Conservation (phyloP, 192 early-diverging fungal genomes). For the Thamnidium elegans region DNA sequence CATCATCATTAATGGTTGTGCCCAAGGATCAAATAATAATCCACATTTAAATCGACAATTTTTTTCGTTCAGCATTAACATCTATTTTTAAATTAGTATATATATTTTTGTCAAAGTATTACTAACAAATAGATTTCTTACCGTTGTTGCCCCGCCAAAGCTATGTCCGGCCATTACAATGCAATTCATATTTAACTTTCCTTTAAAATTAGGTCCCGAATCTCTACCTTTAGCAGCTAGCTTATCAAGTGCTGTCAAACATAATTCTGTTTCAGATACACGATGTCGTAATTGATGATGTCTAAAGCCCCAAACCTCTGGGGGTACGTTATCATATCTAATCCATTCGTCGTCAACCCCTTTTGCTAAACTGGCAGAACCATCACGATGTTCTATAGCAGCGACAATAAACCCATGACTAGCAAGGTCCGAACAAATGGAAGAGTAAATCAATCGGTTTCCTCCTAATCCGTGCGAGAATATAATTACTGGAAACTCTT, state of each 20-base stretch:
- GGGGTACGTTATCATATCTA: not conserved
- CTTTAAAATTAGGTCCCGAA: too few relatives aligned
- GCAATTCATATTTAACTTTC: too few relatives aligned
- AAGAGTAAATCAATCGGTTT: constrained; percentile 15
- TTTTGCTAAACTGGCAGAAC: constrained; percentile 14
- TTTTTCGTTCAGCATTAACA: too few relatives aligned
- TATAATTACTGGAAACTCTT: too few relatives aligned
- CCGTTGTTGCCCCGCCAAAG: too few relatives aligned
- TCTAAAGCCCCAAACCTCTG: not conserved
- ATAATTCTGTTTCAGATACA: constrained; percentile 10
- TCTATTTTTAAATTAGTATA: too few relatives aligned
- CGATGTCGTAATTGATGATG: constrained; percentile 11
- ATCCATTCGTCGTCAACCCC: constrained; percentile 10
- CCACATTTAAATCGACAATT: constrained; percentile 11
- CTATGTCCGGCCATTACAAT: too few relatives aligned
- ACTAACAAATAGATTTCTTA: too few relatives aligned
- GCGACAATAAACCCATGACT: constrained; percentile 19
- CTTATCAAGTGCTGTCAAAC: not conserved
- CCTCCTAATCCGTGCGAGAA: not conserved
- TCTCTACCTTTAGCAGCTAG: too few relatives aligned
- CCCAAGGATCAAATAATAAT: constrained; percentile 21
- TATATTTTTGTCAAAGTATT: too few relatives aligned
- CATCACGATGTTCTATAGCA: constrained; percentile 27
- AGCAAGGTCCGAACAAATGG: constrained; percentile 18
- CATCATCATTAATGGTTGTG: constrained; percentile 2